These are phyloP conservation scores for Hirsutella thompsonii DNA, from an alignment of 2,329 filamentous ascomycete species.

Conservation along the genomic window DNA sequence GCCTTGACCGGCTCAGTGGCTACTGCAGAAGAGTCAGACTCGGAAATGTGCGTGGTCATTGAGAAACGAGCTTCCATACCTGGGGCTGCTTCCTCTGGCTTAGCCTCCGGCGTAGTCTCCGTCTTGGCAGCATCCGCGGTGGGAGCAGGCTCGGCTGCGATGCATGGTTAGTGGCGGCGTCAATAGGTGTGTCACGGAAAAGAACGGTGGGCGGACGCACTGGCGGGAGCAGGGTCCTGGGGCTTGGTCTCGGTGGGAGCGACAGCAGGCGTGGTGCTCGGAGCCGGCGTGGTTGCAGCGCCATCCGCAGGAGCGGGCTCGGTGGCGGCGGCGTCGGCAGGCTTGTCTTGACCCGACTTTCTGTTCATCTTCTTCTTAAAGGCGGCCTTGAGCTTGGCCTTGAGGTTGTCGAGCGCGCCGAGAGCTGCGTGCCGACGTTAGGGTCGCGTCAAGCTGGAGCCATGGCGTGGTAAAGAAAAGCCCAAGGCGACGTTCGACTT, in stretches of 20 bases:
- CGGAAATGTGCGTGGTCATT: not conserved
- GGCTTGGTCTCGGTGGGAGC: slow-evolving; percentile 23
- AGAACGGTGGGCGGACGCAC: slow-evolving; percentile 10
- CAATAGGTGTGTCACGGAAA: not conserved
- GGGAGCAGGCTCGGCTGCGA: slow-evolving; percentile 12
- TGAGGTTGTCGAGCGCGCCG: slow-evolving; percentile 39
- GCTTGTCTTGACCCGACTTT: slow-evolving; percentile 13
- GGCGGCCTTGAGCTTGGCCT: slow-evolving; percentile 39
- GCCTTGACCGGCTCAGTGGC: slow-evolving; percentile 13
- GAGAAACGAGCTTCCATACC: slow-evolving; percentile 6
- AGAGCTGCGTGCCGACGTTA: slow-evolving; percentile 22
- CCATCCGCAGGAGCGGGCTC: slow-evolving; percentile 14
- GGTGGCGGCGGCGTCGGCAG: slow-evolving; percentile 10
- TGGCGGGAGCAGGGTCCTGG: slow-evolving; percentile 15
- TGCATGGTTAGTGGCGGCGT: slow-evolving; percentile 1
- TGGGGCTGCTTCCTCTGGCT: slow-evolving; percentile 12
- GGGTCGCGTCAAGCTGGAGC: not conserved
- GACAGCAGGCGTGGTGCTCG: slow-evolving; percentile 13
- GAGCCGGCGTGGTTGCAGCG: slow-evolving; percentile 11
- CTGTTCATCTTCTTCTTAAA: slow-evolving; percentile 35
- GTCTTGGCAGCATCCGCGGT: slow-evolving; percentile 13
- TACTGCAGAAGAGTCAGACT: slow-evolving; percentile 6
- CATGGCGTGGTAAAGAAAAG: not conserved
- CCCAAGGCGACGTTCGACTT: slow-evolving; percentile 15
- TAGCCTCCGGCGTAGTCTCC: slow-evolving; percentile 14